phyloP scores from a whole-genome alignment of 2,329 filamentous ascomycete species.

The Ophiostoma piceae region DNA sequence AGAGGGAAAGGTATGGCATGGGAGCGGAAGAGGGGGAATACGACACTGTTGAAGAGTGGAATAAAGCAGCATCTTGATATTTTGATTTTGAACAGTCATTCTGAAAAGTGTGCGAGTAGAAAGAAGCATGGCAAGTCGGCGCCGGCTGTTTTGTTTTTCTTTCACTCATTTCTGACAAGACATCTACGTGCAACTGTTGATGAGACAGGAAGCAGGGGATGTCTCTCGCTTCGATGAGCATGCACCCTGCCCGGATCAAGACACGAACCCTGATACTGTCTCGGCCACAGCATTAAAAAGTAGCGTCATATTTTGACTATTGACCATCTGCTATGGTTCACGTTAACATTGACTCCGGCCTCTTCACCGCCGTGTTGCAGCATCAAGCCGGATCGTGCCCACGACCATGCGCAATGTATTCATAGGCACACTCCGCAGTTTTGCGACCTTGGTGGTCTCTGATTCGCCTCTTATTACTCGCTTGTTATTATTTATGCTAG shows the following conservation, averaged over 20 bases:
- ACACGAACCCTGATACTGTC: constrained; percentile 1
- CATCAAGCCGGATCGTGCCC: not conserved
- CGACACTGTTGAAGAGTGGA: constrained; percentile 5
- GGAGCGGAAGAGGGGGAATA: not conserved
- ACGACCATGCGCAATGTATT: not conserved
- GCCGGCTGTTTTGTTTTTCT: not conserved
- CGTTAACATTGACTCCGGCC: too few relatives aligned
- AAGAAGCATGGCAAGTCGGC: not conserved
- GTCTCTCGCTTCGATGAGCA: constrained; percentile 11
- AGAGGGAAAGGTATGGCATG: not conserved
- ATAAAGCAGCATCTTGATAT: not conserved
- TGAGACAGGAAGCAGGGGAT: constrained; percentile 14
- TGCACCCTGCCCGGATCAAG: not conserved
- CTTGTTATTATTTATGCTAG: not conserved
- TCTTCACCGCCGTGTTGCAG: constrained; percentile 5
- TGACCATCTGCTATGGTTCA: not conserved
- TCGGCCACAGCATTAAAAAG: not conserved
- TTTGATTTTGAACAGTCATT: not conserved
- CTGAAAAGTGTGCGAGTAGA: not conserved
- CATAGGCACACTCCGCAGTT: not conserved
- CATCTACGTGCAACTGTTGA: not conserved
- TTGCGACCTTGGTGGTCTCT: not conserved
- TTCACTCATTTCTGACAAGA: too few relatives aligned
- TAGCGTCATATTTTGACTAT: too few relatives aligned
- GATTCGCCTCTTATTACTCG: too few relatives aligned